Percentiles rank a stretch among this genome's conserved stretches.
These are phyloP conservation scores for Zymoseptoria crescenta DNA, from an alignment of 2,329 filamentous ascomycete species.

Conservation along the genomic window DNA sequence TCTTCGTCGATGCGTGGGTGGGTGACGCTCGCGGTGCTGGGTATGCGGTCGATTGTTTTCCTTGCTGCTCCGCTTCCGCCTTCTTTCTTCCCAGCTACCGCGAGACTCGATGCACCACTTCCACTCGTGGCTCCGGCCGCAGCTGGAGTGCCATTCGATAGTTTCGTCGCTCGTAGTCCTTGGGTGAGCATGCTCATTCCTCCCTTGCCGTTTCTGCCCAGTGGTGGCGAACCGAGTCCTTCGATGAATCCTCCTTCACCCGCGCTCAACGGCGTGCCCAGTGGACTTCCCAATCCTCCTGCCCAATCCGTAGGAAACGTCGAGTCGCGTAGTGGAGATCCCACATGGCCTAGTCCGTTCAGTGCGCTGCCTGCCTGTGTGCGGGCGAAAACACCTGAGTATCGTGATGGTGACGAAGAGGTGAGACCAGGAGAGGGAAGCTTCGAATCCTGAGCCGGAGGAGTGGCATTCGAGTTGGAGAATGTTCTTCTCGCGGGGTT, in stretches of 20 bases:
- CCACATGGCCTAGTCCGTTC: conserved; percentile 48
- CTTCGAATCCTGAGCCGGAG: conserved; percentile 39
- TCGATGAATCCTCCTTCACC: neutral
- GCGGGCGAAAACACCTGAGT: conserved; percentile 49
- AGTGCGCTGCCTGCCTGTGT: conserved; percentile 22
- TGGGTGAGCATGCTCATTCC: conserved; percentile 55
- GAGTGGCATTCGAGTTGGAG: conserved; percentile 33
- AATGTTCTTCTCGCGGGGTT: conserved; percentile 33
- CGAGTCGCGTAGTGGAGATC: conserved; percentile 57
- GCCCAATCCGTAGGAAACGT: conserved; percentile 25
- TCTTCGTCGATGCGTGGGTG: conserved; percentile 19
- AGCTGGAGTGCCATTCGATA: conserved; percentile 27
- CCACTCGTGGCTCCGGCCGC: conserved; percentile 5
- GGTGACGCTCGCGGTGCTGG: conserved; percentile 18
- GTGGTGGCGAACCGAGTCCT: neutral
- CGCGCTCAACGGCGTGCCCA: conserved; percentile 38
- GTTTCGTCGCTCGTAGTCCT: conserved; percentile 34
- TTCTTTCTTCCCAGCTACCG: conserved; percentile 18
- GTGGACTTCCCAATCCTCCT: conserved; percentile 47
- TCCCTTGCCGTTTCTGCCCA: neutral
- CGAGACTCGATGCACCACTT: conserved; percentile 12
- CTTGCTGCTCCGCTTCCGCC: conserved; percentile 5
- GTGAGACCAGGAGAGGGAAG: conserved; percentile 34
- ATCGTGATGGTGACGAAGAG: conserved; percentile 55
- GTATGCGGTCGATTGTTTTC: conserved; percentile 12